Evolutionary conservation across 108 stramenopile genomes (phyloP).

Genomic region (Phaeodactylum tricornutum): DNA sequence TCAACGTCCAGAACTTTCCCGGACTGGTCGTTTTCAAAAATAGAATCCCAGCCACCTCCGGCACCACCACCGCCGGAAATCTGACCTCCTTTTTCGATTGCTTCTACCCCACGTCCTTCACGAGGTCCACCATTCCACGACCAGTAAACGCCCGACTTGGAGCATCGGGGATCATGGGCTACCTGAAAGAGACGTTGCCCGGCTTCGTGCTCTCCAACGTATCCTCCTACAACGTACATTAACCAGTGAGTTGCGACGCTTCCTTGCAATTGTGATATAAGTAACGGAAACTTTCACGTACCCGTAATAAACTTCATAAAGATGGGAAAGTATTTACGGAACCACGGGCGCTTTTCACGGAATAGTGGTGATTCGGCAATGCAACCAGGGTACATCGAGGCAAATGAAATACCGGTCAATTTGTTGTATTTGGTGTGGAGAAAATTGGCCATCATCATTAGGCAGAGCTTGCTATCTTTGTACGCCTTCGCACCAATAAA

Average conservation of each 20-base stretch:
- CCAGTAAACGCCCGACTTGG: constrained; percentile 91
- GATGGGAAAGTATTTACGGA: constrained; percentile 66
- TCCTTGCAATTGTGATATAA: too few species aligned
- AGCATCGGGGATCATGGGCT: constrained; percentile 79
- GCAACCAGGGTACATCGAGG: constrained; percentile 67
- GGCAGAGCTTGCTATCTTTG: constrained; percentile 82
- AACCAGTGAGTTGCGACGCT: background rate
- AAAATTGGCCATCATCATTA: constrained; percentile 59
- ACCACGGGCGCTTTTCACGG: constrained; percentile 69
- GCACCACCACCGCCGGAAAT: constrained; percentile 80
- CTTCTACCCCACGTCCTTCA: constrained; percentile 80
- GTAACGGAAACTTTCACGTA: constrained; percentile 8
- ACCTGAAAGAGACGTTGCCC: constrained; percentile 85
- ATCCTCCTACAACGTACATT: constrained; percentile 18
- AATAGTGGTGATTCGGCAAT: constrained; percentile 70
- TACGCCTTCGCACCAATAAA: constrained; percentile 90
- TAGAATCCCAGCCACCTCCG: constrained; percentile 79
- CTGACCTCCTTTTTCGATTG: constrained; percentile 79
- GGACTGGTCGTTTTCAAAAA: constrained; percentile 87
- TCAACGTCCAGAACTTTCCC: constrained; percentile 78
- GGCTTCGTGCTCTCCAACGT: constrained; percentile 84
- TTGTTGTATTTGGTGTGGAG: constrained; percentile 63
- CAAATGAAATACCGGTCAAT: constrained; percentile 51
- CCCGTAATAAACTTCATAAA: constrained; percentile 75
- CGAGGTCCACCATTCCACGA: constrained; percentile 94